Evolutionary conservation across 441 rosid species (phyloP).

Genomic region (Arabidopsis lyrata): DNA sequence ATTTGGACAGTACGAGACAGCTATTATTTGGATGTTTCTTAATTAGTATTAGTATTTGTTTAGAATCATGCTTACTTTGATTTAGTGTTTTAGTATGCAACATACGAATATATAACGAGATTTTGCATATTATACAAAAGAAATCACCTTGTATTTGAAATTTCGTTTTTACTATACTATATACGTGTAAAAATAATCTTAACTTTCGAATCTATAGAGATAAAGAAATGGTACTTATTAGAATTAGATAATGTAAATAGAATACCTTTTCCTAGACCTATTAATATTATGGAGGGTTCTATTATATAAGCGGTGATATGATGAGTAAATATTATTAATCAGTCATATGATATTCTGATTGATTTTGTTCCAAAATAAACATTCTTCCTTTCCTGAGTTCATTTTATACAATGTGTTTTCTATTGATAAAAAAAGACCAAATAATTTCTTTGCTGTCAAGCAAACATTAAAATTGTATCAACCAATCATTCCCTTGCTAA

Average conservation of each 20-base stretch:
- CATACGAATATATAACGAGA: background rate
- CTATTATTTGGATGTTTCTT: slow-evolving; percentile 17
- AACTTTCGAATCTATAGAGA: background rate
- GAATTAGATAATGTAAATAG: background rate
- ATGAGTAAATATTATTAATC: background rate
- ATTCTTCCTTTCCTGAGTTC: background rate
- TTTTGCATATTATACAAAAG: background rate
- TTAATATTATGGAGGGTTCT: background rate
- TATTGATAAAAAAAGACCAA: background rate
- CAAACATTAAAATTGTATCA: slow-evolving; percentile 30
- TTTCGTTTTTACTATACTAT: background rate
- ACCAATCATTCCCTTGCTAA: slow-evolving; percentile 30
- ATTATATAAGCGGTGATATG: background rate
- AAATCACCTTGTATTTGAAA: background rate
- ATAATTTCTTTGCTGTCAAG: slow-evolving; percentile 35
- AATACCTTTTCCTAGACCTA: background rate
- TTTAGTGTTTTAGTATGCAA: background rate
- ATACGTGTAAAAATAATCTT: background rate
- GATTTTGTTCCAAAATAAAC: background rate
- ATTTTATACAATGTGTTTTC: background rate
- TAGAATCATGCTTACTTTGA: background rate
- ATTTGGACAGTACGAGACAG: slow-evolving; percentile 24
- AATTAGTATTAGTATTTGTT: background rate
- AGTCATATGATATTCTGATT: slow-evolving; percentile 5
- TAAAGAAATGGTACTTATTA: background rate